phyloP scores from a whole-genome alignment of 2,329 filamentous ascomycete species.

The Colletotrichum horii region DNA sequence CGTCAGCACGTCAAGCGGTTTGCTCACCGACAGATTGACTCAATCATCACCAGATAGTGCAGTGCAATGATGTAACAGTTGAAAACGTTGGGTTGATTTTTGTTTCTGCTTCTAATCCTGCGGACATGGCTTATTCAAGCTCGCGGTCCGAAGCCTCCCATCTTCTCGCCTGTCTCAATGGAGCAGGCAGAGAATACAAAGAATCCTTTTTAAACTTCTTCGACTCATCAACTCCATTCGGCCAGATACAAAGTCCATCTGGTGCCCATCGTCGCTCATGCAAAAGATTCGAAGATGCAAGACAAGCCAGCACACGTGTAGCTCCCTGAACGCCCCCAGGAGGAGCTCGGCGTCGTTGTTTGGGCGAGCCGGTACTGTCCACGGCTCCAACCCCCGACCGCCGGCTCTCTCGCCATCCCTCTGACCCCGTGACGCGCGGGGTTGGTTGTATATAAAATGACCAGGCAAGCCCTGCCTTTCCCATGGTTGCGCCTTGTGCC shows the following conservation, averaged over 20 bases:
- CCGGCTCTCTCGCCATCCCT: slow-evolving; percentile 4
- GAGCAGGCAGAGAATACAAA: neutral
- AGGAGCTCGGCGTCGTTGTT: neutral
- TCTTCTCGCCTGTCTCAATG: neutral
- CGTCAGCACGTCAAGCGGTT: neutral
- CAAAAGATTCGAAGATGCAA: slow-evolving; percentile 18
- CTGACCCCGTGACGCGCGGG: neutral
- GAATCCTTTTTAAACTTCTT: neutral
- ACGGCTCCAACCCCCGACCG: neutral
- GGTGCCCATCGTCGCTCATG: slow-evolving; percentile 23
- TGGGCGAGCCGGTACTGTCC: neutral
- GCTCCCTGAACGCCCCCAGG: slow-evolving; percentile 16
- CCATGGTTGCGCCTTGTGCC: slow-evolving; percentile 15
- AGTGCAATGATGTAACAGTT: neutral
- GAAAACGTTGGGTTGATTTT: neutral
- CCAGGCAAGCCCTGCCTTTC: slow-evolving; percentile 18
- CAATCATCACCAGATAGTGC: neutral
- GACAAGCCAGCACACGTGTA: slow-evolving; percentile 16
- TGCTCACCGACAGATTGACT: slow-evolving; percentile 11
- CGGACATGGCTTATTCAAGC: slow-evolving; percentile 11
- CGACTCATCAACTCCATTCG: slow-evolving; percentile 17
- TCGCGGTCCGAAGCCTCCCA: neutral
- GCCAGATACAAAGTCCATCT: slow-evolving; percentile 15
- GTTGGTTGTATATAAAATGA: slow-evolving; percentile 6
- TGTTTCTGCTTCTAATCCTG: slow-evolving; percentile 7